phyloP scores from a whole-genome alignment of 306 rosid species.

The Mimosa pudica region DNA sequence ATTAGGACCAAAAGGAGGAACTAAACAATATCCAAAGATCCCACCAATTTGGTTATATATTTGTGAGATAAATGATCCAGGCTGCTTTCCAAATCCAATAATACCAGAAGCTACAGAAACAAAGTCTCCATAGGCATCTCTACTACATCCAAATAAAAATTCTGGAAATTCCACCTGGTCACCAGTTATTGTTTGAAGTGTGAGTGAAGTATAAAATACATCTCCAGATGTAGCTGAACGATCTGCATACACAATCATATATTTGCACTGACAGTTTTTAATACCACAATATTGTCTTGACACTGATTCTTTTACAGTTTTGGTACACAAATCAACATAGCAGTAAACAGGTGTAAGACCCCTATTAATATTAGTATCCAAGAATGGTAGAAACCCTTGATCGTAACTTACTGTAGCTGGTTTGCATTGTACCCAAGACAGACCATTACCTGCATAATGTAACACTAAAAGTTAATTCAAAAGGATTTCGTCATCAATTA shows the following conservation, averaged over 20 bases:
- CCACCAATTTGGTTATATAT: too few relatives aligned
- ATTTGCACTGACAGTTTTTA: neutral
- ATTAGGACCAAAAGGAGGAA: too few relatives aligned
- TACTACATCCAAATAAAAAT: neutral
- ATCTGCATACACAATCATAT: neutral
- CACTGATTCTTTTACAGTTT: neutral
- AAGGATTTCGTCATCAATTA: too few relatives aligned
- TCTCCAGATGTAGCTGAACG: neutral
- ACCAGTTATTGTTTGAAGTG: neutral
- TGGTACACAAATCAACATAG: neutral
- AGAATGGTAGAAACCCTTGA: too few relatives aligned
- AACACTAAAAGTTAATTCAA: neutral
- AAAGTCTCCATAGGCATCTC: neutral
- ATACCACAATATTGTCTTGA: neutral
- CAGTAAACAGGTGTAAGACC: neutral
- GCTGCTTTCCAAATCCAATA: neutral
- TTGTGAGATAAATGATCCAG: neutral
- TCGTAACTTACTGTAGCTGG: too few relatives aligned
- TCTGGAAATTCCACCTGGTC: neutral
- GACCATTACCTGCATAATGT: too few relatives aligned
- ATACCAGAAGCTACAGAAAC: neutral
- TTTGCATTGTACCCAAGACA: too few relatives aligned
- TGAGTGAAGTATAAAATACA: neutral
- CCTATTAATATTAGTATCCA: neutral
- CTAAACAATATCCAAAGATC: too few relatives aligned